Evolutionary conservation across 2,329 filamentous ascomycete species (phyloP).

Genomic region (Pseudogymnoascus sp.): DNA sequence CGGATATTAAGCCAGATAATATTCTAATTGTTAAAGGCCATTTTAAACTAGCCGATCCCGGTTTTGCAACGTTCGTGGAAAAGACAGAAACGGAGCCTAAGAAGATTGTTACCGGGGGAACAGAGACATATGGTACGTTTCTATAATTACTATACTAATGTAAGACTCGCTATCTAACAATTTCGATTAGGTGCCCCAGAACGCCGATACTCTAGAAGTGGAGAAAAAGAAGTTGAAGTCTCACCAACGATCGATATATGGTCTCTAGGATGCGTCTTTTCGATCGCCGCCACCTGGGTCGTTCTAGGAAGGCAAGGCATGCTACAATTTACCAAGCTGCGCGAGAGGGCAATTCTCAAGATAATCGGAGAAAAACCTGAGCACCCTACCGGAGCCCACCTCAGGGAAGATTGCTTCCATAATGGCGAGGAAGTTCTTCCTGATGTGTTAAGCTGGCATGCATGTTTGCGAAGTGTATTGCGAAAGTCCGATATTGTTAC

Average conservation of each 20-base stretch:
- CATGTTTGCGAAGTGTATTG: slow-evolving; percentile 15
- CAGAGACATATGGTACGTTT: slow-evolving; percentile 30
- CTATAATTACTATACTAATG: background rate
- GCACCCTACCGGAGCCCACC: background rate
- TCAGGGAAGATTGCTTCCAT: slow-evolving; percentile 22
- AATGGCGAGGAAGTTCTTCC: slow-evolving; percentile 19
- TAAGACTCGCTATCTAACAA: background rate
- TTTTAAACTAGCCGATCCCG: slow-evolving; percentile 34
- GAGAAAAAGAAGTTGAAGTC: background rate
- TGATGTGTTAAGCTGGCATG: slow-evolving; percentile 23
- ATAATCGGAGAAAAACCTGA: background rate
- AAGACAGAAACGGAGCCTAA: slow-evolving; percentile 1
- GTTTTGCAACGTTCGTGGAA: slow-evolving; percentile 27
- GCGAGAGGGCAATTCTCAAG: slow-evolving; percentile 12
- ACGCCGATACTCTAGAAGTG: background rate
- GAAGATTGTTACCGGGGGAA: slow-evolving; percentile 25
- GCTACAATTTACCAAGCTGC: slow-evolving; percentile 21
- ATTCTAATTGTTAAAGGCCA: slow-evolving; percentile 27
- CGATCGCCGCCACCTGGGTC: slow-evolving; percentile 33
- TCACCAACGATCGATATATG: slow-evolving; percentile 30
- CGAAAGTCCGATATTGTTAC: slow-evolving; percentile 22
- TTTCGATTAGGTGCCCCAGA: background rate
- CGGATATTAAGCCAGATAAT: slow-evolving; percentile 32
- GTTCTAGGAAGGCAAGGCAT: slow-evolving; percentile 30
- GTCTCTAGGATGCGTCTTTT: slow-evolving; percentile 35